Evolutionary conservation across 1,284 basidiomycete species (phyloP).

Genomic region (Cerioporus squamosus): DNA sequence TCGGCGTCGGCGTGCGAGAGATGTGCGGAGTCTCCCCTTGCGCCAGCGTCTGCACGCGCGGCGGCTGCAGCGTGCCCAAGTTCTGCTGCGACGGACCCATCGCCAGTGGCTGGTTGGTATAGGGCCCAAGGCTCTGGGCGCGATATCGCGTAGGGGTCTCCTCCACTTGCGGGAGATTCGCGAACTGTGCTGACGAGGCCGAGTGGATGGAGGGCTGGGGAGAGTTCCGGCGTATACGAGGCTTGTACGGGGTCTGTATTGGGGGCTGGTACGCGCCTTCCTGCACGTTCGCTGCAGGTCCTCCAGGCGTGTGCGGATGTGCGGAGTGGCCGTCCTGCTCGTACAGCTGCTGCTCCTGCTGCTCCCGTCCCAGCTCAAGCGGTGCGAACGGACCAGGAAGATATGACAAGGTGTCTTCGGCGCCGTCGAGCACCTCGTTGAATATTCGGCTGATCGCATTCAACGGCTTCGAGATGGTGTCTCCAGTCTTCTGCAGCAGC

Average conservation of each 20-base stretch:
- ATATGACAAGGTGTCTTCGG: conserved; percentile 44
- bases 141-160: conserved; percentile 52
- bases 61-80: conserved; percentile 39
- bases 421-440: conserved; percentile 71
- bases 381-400: conserved; percentile 68
- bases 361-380: conserved; percentile 57
- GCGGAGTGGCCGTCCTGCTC: conserved; percentile 26
- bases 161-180: conserved; percentile 37
- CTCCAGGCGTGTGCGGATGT: conserved; percentile 41
- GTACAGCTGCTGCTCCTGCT: conserved; percentile 26
- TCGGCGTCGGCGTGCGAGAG: conserved; percentile 71
- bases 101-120: conserved; percentile 46
- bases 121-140: conserved; percentile 31
- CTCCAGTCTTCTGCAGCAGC: conserved; percentile 86
- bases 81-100: conserved; percentile 43
- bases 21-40: conserved; percentile 39
- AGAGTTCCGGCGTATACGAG: conserved; percentile 57
- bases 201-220: conserved; percentile 27
- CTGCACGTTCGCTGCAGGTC: conserved; percentile 27
- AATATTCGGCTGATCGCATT: conserved; percentile 88
- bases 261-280: conserved; percentile 38
- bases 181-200: conserved; percentile 36
- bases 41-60: conserved; percentile 45
- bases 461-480: conserved; percentile 87
- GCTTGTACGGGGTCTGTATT: conserved; percentile 75